These are phyloP conservation scores for Saccharomycopsis vini DNA, from an alignment of 805 yeast species.

Conservation along the genomic window DNA sequence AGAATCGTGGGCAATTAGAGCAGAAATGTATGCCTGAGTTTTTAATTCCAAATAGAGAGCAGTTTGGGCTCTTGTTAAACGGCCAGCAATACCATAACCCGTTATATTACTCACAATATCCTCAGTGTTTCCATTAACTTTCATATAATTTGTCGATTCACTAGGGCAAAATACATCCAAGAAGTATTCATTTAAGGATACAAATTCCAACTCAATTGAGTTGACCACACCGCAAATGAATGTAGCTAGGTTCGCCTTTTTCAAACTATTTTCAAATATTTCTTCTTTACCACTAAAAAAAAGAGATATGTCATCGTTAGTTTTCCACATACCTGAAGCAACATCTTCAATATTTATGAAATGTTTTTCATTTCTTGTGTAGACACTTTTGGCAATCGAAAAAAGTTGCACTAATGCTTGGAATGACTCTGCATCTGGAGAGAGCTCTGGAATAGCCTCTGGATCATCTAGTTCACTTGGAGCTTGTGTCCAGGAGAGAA, in stretches of 20 bases:
- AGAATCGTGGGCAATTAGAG: constrained; percentile 58
- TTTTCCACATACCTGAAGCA: constrained; percentile 64
- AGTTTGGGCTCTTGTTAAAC: constrained; percentile 73
- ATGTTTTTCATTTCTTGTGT: constrained; percentile 37
- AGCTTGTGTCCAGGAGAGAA: constrained; percentile 52
- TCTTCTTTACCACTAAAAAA: constrained; percentile 54
- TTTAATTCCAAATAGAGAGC: constrained; percentile 75
- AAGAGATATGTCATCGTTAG: constrained; percentile 48
- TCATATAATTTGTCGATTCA: constrained; percentile 6
- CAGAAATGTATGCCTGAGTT: constrained; percentile 92
- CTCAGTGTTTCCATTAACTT: constrained; percentile 1
- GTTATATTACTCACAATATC: constrained; percentile 27
- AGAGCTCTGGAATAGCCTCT: background rate
- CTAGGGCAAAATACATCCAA: constrained; percentile 82
- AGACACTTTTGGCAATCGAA: constrained; percentile 16
- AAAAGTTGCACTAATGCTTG: constrained; percentile 18
- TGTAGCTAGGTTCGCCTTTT: constrained; percentile 82
- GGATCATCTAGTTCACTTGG: constrained; percentile 55
- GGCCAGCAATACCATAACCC: constrained; percentile 32
- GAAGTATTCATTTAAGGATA: constrained; percentile 74
- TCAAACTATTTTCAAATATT: constrained; percentile 52
- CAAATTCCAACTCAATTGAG: constrained; percentile 77
- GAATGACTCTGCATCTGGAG: constrained; percentile 16
- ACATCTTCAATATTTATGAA: constrained; percentile 61
- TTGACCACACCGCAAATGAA: constrained; percentile 84